Percentiles rank a stretch among this genome's conserved stretches.
Evolutionary conservation across 306 rosid species (phyloP).

Genomic region (Adenanthera pavonina): DNA sequence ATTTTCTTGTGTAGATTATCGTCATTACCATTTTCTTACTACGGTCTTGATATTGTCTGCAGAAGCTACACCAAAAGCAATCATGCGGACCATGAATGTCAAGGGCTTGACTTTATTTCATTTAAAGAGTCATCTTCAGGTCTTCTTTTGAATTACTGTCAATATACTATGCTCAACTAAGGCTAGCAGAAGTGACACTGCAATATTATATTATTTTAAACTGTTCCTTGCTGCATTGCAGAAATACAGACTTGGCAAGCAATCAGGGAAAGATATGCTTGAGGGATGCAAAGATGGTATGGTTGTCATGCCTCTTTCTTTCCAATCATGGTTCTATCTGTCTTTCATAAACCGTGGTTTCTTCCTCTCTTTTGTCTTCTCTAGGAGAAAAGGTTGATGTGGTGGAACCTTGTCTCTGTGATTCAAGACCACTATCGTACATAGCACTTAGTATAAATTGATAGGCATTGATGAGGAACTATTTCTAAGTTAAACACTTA

Average conservation of each 20-base stretch:
- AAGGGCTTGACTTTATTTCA: slow-evolving; percentile 97
- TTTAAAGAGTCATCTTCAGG: slow-evolving; percentile 99
- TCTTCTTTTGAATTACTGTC: slow-evolving; percentile 38
- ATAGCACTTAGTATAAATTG: slow-evolving; percentile 13
- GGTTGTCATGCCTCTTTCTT: slow-evolving; percentile 48
- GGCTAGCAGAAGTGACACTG: slow-evolving; percentile 35
- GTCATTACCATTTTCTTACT: slow-evolving; percentile 45
- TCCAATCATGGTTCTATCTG: not conserved
- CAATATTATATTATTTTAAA: slow-evolving; percentile 13
- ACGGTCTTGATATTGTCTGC: slow-evolving; percentile 54
- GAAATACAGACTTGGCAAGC: slow-evolving; percentile 98
- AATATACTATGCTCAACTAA: not conserved
- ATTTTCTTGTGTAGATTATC: slow-evolving; percentile 31
- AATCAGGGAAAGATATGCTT: slow-evolving; percentile 90
- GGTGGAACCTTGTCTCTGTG: slow-evolving; percentile 20
- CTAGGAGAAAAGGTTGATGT: not conserved
- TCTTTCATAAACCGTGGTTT: slow-evolving; percentile 28
- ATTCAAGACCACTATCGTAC: slow-evolving; percentile 23
- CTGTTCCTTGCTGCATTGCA: slow-evolving; percentile 53
- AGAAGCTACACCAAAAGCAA: slow-evolving; percentile 99
- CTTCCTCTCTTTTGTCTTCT: slow-evolving; percentile 13
- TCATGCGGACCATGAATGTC: slow-evolving; percentile 99
- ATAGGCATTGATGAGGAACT: slow-evolving; percentile 9
- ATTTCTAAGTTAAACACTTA: not conserved
- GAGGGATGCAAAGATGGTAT: slow-evolving; percentile 92